These are phyloP conservation scores for Xylaria sp. DNA, from an alignment of 2,329 filamentous ascomycete species.

Conservation along the genomic window DNA sequence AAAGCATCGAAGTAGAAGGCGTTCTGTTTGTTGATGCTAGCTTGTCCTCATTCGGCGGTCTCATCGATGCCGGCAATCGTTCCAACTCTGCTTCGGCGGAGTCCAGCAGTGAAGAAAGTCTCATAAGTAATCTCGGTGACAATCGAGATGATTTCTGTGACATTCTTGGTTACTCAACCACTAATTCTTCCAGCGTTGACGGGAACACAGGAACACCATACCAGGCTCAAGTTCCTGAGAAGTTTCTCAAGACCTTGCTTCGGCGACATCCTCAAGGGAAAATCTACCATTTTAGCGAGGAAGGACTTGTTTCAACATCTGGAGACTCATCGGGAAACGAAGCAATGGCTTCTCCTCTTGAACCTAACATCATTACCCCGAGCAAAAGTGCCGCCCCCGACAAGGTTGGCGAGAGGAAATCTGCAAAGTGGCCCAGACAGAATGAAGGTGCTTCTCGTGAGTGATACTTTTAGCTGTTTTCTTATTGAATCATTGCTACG, in stretches of 20 bases:
- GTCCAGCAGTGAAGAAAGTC: background rate
- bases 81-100: background rate
- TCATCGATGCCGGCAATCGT: background rate
- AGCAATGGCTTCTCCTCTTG: background rate
- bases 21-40: conserved; percentile 49
- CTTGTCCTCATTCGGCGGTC: conserved; percentile 36
- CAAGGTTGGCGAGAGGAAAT: background rate
- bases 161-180: background rate
- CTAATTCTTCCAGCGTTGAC: background rate
- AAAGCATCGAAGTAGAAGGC: conserved; percentile 56
- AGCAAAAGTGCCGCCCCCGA: background rate
- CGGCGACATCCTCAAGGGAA: conserved; percentile 58
- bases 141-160: background rate
- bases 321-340: background rate
- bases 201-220: background rate
- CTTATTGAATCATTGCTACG: background rate
- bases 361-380: background rate
- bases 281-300: conserved; percentile 57
- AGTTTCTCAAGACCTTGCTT: conserved; percentile 54
- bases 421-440: background rate
- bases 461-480: background rate
- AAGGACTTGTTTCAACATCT: conserved; percentile 44
- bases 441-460: background rate
- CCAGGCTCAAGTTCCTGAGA: conserved; percentile 50
- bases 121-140: background rate